Base-by-base conservation (phyloP, 129 eudicot species). In the Tagetes erecta region DNA sequence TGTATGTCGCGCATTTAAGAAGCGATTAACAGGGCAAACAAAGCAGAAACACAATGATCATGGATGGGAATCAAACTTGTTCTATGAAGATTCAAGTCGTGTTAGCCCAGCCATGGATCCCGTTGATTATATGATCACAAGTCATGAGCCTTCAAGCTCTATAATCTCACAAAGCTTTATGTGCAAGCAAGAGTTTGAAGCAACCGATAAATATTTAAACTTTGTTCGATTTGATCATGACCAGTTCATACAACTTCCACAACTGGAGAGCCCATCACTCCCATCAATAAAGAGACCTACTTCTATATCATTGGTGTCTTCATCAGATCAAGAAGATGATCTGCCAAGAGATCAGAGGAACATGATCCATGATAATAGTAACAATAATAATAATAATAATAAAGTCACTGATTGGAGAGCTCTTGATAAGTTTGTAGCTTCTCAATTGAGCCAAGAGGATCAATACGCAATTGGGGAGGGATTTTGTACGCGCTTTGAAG, bases 351-450 rank as follows among this genome's bases (percentile, higher is more conserved):
- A 41, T 20, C 27, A 20, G 41, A 8, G 69, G 68, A 63, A 38
- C n/a, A 55, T 31, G n/a, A 80, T 40, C 38, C 71, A 35, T 52
- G 62, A 53, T 20, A 76, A 68, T 1, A 62, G 31, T 45, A 69
- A 35, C 3, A 70, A 66, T 11, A 53, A 72, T 52, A 71, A 41
- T 52, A 57, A 39, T 13, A 20, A 10, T 3, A 42, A 66, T 66
- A 84, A 88, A 75, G 86, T 88, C 64, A 78, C 89, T 2, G 97
- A 90, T 73, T 93, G 98, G 98, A 93, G 98, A 83, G 96, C 78
- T 33, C 92, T 93, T 64, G 98, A 93, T 74, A 93, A 86, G 82
- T 90, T 93, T 85, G 98, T 93, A 13, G 98, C 98, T 42, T 93
- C 98, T 45, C 98, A 93, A 70, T 71, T 93, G 53, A 89, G 98